Conservation (phyloP, 1,284 basidiomycete genomes). For the Tranzscheliella williamsii region DNA sequence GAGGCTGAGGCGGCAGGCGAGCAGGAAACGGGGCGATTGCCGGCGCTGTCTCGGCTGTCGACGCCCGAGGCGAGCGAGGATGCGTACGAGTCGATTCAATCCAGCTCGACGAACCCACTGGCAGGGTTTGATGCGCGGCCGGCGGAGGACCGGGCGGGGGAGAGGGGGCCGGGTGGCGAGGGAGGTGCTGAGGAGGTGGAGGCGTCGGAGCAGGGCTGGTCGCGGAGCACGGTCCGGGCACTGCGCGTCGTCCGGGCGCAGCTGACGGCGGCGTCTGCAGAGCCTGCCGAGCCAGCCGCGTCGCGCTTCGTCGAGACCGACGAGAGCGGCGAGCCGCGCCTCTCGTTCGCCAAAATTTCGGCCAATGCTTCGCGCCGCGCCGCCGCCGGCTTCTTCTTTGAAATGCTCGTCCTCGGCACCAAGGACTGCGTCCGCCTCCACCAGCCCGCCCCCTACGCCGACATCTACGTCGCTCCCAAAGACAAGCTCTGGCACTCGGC, state of each 20-base stretch:
- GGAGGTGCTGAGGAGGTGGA: constrained; percentile 65
- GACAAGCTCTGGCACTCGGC: constrained; percentile 68
- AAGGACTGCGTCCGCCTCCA: constrained; percentile 82
- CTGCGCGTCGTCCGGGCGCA: constrained; percentile 79
- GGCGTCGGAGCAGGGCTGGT: constrained; percentile 68
- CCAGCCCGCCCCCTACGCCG: constrained; percentile 74
- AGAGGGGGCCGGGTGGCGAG: constrained; percentile 59
- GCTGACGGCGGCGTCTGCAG: constrained; percentile 62
- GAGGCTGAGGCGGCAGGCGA: constrained; percentile 21
- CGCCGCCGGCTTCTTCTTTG: constrained; percentile 95
- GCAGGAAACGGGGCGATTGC: constrained; percentile 29
- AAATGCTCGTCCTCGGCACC: constrained; percentile 88
- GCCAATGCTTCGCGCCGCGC: constrained; percentile 84
- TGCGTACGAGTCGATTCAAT: constrained; percentile 66
- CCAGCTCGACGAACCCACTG: constrained; percentile 75
- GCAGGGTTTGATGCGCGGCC: constrained; percentile 76
- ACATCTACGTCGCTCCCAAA: constrained; percentile 82
- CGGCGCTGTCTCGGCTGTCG: constrained; percentile 44
- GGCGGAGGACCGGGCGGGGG: constrained; percentile 45
- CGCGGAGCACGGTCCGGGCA: constrained; percentile 88
- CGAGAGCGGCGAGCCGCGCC: constrained; percentile 62
- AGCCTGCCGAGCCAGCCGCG: constrained; percentile 3
- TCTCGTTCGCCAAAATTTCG: constrained; percentile 75
- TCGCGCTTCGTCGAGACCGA: constrained; percentile 21
- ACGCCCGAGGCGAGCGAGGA: constrained; percentile 69